phyloP scores from a whole-genome alignment of 768 basidiomycete species.

The Boletus reticulatus region DNA sequence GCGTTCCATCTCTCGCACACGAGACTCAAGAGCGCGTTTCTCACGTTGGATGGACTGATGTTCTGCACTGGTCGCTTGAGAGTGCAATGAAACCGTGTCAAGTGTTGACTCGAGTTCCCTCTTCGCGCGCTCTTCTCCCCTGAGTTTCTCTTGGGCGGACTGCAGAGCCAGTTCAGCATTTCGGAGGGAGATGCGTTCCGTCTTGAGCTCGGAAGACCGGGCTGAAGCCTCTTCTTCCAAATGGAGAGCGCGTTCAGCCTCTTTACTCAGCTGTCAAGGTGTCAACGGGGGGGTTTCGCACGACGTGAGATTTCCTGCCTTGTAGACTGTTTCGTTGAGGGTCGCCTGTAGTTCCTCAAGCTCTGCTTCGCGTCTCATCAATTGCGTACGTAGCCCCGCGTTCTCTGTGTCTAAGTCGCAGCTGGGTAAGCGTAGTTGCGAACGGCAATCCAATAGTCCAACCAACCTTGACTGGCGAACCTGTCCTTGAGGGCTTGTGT shows the following conservation, averaged over 20 bases:
- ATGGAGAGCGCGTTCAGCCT: conserved; percentile 53
- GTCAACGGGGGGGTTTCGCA: conserved; percentile 2
- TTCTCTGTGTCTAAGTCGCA: conserved; percentile 33
- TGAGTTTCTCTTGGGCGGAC: conserved; percentile 49
- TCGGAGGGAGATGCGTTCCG: conserved; percentile 49
- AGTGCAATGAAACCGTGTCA: conserved; percentile 52
- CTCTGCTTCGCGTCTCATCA: conserved; percentile 38
- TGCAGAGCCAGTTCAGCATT: conserved; percentile 52
- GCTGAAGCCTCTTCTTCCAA: conserved; percentile 51
- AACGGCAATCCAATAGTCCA: neutral
- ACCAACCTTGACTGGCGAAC: conserved; percentile 36
- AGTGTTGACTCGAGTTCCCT: conserved; percentile 57
- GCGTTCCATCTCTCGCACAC: conserved; percentile 57
- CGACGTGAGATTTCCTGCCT: conserved; percentile 26
- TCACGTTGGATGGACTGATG: conserved; percentile 53
- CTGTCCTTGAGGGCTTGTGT: conserved; percentile 35
- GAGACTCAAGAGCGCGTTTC: conserved; percentile 52
- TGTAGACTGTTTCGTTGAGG: conserved; percentile 36
- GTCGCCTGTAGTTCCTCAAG: conserved; percentile 33
- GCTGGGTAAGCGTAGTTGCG: conserved; percentile 4
- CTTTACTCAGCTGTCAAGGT: conserved; percentile 47
- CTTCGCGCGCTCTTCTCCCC: conserved; percentile 46
- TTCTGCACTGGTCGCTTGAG: conserved; percentile 43
- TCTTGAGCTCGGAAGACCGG: conserved; percentile 54
- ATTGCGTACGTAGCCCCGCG: conserved; percentile 32